Percentiles rank a stretch among this genome's conserved stretches.
Evolutionary conservation across 2,329 filamentous ascomycete genomes (phyloP).

Genomic region (Phialophora verrucosa): DNA sequence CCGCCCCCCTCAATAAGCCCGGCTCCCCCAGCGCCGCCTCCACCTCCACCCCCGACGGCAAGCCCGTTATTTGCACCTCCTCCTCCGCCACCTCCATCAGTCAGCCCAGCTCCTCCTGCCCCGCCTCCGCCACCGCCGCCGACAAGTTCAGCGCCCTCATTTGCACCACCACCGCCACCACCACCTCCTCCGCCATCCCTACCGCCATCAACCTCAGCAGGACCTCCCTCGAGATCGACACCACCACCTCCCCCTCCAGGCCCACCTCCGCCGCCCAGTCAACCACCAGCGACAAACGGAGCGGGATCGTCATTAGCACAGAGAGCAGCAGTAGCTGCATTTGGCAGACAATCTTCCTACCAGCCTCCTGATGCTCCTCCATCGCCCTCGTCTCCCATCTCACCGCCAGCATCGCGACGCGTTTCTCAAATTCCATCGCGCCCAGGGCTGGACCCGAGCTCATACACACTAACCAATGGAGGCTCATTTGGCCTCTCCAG

Average conservation of each 20-base stretch:
- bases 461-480: constrained; percentile 76
- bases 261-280: constrained; percentile 41
- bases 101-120: constrained; percentile 50
- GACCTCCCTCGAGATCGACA: constrained; percentile 56
- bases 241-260: constrained; percentile 45
- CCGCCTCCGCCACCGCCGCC: constrained; percentile 50
- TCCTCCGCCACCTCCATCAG: constrained; percentile 51
- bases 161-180: constrained; percentile 46
- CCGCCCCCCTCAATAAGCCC: constrained; percentile 50
- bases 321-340: constrained; percentile 64
- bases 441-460: constrained; percentile 74
- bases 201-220: constrained; percentile 52
- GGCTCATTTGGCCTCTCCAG: constrained; percentile 37
- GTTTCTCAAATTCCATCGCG: constrained; percentile 53
- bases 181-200: constrained; percentile 58
- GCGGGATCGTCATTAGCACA: constrained; percentile 59
- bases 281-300: constrained; percentile 46
- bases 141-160: constrained; percentile 29
- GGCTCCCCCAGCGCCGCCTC: constrained; percentile 51
- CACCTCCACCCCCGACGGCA: constrained; percentile 53
- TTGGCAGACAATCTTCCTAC: constrained; percentile 49
- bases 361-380: constrained; percentile 49
- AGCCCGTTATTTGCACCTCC: constrained; percentile 51
- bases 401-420: constrained; percentile 51
- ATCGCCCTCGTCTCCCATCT: constrained; percentile 50